These are phyloP conservation scores for Apiotrichum gracile DNA, from an alignment of 1,284 basidiomycete species.

Conservation along the genomic window DNA sequence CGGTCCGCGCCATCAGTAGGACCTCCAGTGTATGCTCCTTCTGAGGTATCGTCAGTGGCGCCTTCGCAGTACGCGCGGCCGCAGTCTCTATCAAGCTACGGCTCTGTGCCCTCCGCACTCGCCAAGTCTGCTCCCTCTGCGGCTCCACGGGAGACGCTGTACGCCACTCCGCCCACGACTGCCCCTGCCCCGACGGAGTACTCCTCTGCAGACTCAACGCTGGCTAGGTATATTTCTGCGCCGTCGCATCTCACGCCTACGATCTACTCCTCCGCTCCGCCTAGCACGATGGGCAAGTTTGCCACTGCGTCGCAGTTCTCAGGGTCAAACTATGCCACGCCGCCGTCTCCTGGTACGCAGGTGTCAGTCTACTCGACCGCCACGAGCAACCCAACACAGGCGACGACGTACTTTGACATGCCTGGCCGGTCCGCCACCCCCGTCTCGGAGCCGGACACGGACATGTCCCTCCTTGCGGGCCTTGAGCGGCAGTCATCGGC, in stretches of 20 bases:
- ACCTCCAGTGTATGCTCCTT: not conserved
- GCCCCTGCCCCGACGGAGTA: not conserved
- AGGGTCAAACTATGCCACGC: not conserved
- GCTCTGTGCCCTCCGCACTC: not conserved
- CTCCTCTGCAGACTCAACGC: not conserved
- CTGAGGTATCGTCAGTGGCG: not conserved
- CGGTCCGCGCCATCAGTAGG: too few relatives aligned
- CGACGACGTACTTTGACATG: not conserved
- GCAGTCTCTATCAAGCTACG: not conserved
- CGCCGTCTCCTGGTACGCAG: not conserved
- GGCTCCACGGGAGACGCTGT: not conserved
- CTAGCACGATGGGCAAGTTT: not conserved
- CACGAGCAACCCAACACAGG: not conserved
- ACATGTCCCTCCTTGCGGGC: slow-evolving; percentile 28
- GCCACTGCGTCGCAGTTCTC: not conserved
- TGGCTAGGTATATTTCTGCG: not conserved
- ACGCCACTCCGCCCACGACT: not conserved
- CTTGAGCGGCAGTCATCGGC: slow-evolving; percentile 36
- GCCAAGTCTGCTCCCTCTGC: not conserved
- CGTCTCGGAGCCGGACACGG: slow-evolving; percentile 34
- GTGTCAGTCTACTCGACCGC: not conserved
- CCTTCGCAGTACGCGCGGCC: not conserved
- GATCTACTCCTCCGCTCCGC: not conserved
- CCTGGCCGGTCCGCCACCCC: slow-evolving; percentile 20
- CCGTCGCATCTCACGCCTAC: not conserved